phyloP scores from a whole-genome alignment of 768 basidiomycete species.

The Tremella yokohamensis region DNA sequence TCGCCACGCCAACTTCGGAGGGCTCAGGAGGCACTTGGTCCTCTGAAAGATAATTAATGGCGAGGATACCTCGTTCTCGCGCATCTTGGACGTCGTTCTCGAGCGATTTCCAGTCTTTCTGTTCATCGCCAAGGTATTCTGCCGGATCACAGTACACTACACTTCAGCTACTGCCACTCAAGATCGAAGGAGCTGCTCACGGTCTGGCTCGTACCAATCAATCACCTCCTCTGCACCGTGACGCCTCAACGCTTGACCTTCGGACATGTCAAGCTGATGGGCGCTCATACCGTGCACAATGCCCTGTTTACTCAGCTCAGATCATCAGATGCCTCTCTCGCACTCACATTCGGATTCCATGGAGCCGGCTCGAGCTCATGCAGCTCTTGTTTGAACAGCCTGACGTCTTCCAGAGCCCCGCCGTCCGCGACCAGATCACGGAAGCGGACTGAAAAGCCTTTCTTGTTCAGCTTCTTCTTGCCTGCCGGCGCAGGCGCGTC shows the following conservation, averaged over 20 bases:
- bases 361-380: slow-evolving; percentile 32
- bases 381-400: slow-evolving; percentile 28
- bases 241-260: slow-evolving; percentile 21
- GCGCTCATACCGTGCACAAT: slow-evolving; percentile 22
- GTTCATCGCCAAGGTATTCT: slow-evolving; percentile 11
- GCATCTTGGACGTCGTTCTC: slow-evolving; percentile 27
- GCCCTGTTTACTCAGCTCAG: slow-evolving; percentile 10
- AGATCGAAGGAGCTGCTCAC: slow-evolving; percentile 17
- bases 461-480: slow-evolving; percentile 28
- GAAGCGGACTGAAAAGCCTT: slow-evolving; percentile 33
- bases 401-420: slow-evolving; percentile 23
- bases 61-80: slow-evolving; percentile 38
- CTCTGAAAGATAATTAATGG: slow-evolving; percentile 2
- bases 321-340: background rate
- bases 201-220: slow-evolving; percentile 38
- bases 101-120: slow-evolving; percentile 1
- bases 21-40: slow-evolving; percentile 8
- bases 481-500: background rate
- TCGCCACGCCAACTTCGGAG: slow-evolving; percentile 9
- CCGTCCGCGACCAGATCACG: slow-evolving; percentile 27
- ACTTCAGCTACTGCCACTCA: background rate
- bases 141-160: slow-evolving; percentile 19
- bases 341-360: slow-evolving; percentile 24
- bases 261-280: slow-evolving; percentile 27
- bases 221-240: slow-evolving; percentile 19